These are phyloP conservation scores for Penicillium glabrum DNA, from an alignment of 2,329 filamentous ascomycete genomes.

Conservation along the genomic window DNA sequence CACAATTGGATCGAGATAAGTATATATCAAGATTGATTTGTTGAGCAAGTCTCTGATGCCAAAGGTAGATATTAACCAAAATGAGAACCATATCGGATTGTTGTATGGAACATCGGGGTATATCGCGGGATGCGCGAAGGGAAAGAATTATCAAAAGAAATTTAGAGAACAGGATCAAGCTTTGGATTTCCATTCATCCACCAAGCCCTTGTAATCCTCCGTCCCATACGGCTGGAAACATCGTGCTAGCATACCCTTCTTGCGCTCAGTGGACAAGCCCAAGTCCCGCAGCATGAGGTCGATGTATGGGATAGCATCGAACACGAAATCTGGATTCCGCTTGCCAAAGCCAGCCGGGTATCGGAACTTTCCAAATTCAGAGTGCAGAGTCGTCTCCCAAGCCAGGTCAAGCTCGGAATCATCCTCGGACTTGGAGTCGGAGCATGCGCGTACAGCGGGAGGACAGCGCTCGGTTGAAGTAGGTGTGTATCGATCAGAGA, in stretches of 20 bases:
- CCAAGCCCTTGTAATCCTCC: conserved; percentile 43
- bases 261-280: conserved; percentile 52
- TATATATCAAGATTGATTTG: too few species aligned
- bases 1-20: too few species aligned
- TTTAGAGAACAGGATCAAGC: neutral
- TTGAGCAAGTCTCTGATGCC: neutral
- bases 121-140: conserved; percentile 14
- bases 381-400: conserved; percentile 62
- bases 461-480: conserved; percentile 25
- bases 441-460: conserved; percentile 6
- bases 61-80: neutral
- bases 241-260: conserved; percentile 32
- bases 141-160: neutral
- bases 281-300: conserved; percentile 68
- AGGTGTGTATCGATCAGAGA: conserved; percentile 53
- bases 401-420: conserved; percentile 36
- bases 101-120: conserved; percentile 7
- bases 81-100: neutral
- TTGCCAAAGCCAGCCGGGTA: conserved; percentile 62
- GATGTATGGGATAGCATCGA: conserved; percentile 73
- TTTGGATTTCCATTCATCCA: conserved; percentile 39
- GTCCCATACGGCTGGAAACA: conserved; percentile 39
- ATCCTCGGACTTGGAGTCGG: conserved; percentile 14
- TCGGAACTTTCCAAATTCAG: conserved; percentile 68
- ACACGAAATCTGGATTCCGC: conserved; percentile 62